phyloP scores from a whole-genome alignment of 345 rosid genomes.

The Boechera retrofracta region DNA sequence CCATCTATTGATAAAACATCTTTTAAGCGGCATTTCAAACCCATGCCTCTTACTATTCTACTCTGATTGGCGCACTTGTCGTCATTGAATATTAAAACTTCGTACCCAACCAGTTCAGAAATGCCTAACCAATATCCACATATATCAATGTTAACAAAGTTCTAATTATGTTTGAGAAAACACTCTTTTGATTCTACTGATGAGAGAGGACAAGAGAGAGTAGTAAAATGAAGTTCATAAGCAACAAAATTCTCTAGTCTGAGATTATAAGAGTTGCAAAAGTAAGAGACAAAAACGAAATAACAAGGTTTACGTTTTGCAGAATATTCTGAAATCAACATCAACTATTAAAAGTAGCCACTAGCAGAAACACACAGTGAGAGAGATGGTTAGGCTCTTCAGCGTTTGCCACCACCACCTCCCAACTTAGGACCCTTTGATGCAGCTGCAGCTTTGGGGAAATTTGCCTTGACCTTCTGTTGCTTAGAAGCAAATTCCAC shows the following conservation, averaged over 20 bases:
- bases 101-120: too few species aligned
- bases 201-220: too few species aligned
- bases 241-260: constrained; percentile 33
- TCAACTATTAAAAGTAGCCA: constrained; percentile 32
- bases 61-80: too few species aligned
- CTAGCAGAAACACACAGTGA: constrained; percentile 31
- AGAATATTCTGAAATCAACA: constrained; percentile 33
- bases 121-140: too few species aligned
- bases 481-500: constrained; percentile 46
- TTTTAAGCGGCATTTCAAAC: too few species aligned
- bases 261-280: constrained; percentile 32
- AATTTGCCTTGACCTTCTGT: constrained; percentile 41
- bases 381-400: constrained; percentile 14
- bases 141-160: too few species aligned
- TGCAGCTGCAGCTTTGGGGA: constrained; percentile 47
- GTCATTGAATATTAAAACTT: too few species aligned
- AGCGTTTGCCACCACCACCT: constrained; percentile 55
- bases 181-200: too few species aligned
- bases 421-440: constrained; percentile 46
- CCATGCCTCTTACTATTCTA: too few species aligned
- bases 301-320: constrained; percentile 36
- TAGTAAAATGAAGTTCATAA: constrained; percentile 2
- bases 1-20: too few species aligned
- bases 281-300: constrained; percentile 2
- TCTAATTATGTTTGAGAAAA: too few species aligned